phyloP scores from a whole-genome alignment of 192 early-diverging fungal genomes.

The Coemansia sp. region DNA sequence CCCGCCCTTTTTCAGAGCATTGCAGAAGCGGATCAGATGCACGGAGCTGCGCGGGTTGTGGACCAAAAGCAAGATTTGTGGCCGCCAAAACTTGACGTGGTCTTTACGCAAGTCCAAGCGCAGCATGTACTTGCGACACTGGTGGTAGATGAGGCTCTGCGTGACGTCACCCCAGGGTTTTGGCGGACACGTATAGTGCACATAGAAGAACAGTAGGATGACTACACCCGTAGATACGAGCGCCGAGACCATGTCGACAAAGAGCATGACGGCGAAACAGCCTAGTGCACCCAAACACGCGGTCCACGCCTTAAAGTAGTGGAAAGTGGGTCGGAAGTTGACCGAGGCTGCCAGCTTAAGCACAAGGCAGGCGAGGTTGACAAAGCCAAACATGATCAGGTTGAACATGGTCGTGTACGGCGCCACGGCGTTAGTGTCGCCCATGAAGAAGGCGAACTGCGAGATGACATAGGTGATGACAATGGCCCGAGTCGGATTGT shows the following conservation, averaged over 20 bases:
- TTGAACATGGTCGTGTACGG: slow-evolving; percentile 69
- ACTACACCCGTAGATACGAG: slow-evolving; percentile 59
- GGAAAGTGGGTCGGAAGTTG: slow-evolving; percentile 73
- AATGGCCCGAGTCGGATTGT: slow-evolving; percentile 38
- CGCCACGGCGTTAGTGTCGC: slow-evolving; percentile 68
- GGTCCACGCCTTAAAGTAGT: slow-evolving; percentile 69
- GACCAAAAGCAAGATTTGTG: slow-evolving; percentile 69
- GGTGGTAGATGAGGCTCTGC: slow-evolving; percentile 72
- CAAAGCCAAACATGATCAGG: slow-evolving; percentile 65
- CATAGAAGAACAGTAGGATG: slow-evolving; percentile 63
- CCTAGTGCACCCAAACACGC: slow-evolving; percentile 62
- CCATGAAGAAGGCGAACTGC: slow-evolving; percentile 62
- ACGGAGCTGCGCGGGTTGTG: slow-evolving; percentile 63
- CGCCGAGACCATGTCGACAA: slow-evolving; percentile 60
- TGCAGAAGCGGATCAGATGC: slow-evolving; percentile 68
- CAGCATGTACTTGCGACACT: slow-evolving; percentile 72
- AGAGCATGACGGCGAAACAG: slow-evolving; percentile 61
- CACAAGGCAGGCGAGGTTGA: slow-evolving; percentile 70
- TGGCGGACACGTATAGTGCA: slow-evolving; percentile 68
- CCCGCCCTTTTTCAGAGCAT: slow-evolving; percentile 72
- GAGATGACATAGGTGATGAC: slow-evolving; percentile 56
- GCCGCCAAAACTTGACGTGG: slow-evolving; percentile 75
- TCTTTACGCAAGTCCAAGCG: slow-evolving; percentile 67
- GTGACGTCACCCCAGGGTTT: slow-evolving; percentile 76
- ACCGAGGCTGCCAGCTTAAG: slow-evolving; percentile 68